Base-by-base conservation (phyloP, 306 rosid genomes). In the Lathyrus oleraceus region DNA sequence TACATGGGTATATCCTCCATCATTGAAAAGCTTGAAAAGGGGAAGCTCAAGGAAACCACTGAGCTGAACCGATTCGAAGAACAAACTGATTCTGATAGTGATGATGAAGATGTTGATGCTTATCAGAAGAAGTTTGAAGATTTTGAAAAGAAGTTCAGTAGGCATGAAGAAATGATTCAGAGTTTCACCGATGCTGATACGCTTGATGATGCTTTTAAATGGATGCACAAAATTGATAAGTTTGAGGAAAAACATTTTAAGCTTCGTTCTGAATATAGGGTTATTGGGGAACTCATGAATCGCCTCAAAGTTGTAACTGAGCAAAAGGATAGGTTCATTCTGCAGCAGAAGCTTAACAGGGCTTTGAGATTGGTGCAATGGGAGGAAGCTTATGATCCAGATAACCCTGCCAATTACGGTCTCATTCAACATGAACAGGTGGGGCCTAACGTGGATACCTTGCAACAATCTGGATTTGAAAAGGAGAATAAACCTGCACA, bases 341-440 rank as follows among this genome's bases (percentile, higher is more conserved):
- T 94, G 66, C 90, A 94, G 52, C 85, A 85, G 9, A 94, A 94
- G 69, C 80, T 94, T 16, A 94, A 90, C 65, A 90, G 98, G 80
- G 96, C 95, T 15, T 68, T 81, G 88, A 85, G 97, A 73, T 59
- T 90, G 85, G 88, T 91, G 76, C 82, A 83, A 60, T 88, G 97
- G 97, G 87, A 81, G 80, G 98, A 90, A 61, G 90, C 94, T 43
- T 87, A 81, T 81, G 97, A 94, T 79, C 98, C 98, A 43, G 85
- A 90, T 25, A 67, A 81, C 83, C 95, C 95, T 71, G 90, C 89
- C 78, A 90, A 94, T 80, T 94, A 81, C 28, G 96, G 92, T 15
- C 73, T 87, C 43, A 78, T 93, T 84, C 87, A 88, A 19, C 82
- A 66, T 1, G 85, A 80, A 70, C 77, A 82, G 74, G 71, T 25